These are phyloP conservation scores for Chlorella ohadii DNA, from an alignment of 139 green algal species.

Conservation along the genomic window DNA sequence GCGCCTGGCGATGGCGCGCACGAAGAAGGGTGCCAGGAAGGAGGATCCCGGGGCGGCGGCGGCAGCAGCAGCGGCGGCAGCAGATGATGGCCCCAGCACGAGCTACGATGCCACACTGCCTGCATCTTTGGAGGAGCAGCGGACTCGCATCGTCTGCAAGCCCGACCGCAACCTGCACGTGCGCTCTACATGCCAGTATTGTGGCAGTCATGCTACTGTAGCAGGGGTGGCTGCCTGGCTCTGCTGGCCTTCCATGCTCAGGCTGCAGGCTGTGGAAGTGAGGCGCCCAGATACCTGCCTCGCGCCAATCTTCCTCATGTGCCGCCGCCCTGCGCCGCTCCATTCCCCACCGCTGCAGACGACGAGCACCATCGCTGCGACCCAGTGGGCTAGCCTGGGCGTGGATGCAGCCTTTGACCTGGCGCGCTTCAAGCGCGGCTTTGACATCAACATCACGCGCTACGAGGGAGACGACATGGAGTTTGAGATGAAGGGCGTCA, in stretches of 20 bases:
- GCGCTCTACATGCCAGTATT: not conserved
- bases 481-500: conserved; percentile 93
- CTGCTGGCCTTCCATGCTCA: not conserved
- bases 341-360: conserved; percentile 52
- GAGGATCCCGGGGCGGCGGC: conserved; percentile 25
- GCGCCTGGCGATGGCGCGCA: not conserved
- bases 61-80: not conserved
- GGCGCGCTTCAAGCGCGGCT: conserved; percentile 70
- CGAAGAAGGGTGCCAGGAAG: conserved; percentile 38
- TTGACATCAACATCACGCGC: conserved; percentile 60
- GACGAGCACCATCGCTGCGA: conserved; percentile 69
- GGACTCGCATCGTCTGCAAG: conserved; percentile 74
- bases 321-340: not conserved
- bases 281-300: too few species aligned
- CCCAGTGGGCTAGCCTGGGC: conserved; percentile 71
- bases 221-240: not conserved
- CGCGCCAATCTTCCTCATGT: too few species aligned
- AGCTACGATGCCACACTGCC: conserved; percentile 44
- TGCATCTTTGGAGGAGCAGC: conserved; percentile 65
- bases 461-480: conserved; percentile 71
- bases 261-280: too few species aligned
- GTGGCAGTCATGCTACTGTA: not conserved
- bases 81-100: conserved; percentile 1
- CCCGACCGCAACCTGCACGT: conserved; percentile 83
- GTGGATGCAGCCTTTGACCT: conserved; percentile 84